Percentiles rank a stretch among this genome's conserved stretches.
Conservation (phyloP, 805 yeast genomes). For the Wickerhamomyces strasburgensis region DNA sequence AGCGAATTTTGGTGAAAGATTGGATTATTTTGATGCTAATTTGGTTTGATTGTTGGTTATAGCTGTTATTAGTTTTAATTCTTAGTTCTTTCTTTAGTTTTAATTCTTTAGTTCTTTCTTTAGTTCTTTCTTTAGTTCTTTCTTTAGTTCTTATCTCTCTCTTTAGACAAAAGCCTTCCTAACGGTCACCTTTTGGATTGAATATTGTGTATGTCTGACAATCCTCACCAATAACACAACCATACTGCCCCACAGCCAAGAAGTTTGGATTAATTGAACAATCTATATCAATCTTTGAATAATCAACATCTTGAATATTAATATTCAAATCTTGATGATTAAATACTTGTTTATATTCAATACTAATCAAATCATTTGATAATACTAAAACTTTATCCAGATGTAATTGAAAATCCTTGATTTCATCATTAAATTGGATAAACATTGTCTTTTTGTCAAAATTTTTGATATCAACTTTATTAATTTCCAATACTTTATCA, state of each 20-base stretch:
- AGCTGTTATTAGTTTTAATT: slow-evolving; percentile 30
- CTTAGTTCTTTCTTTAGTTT: slow-evolving; percentile 35
- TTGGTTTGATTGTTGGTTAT: slow-evolving; percentile 16
- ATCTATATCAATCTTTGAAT: neutral
- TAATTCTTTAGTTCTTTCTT: too few species aligned
- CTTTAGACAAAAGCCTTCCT: too few species aligned
- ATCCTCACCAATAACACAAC: too few species aligned
- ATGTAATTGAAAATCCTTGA: slow-evolving; percentile 12
- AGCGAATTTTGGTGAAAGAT: slow-evolving; percentile 6
- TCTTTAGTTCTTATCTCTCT: too few species aligned
- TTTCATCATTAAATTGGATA: slow-evolving; percentile 3
- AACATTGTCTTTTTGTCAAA: neutral
- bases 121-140: too few species aligned
- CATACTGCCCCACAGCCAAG: too few species aligned
- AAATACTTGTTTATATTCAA: too few species aligned
- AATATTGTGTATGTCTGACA: too few species aligned
- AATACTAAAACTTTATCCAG: slow-evolving; percentile 10
- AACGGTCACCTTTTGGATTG: too few species aligned
- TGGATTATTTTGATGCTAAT: slow-evolving; percentile 5
- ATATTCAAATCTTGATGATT: too few species aligned
- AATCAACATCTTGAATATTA: neutral
- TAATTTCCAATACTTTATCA: slow-evolving; percentile 12
- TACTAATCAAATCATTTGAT: neutral
- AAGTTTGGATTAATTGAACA: neutral
- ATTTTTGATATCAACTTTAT: slow-evolving; percentile 7